phyloP scores from a whole-genome alignment of 192 early-diverging fungal species.

The Mycoemilia scoparia region DNA sequence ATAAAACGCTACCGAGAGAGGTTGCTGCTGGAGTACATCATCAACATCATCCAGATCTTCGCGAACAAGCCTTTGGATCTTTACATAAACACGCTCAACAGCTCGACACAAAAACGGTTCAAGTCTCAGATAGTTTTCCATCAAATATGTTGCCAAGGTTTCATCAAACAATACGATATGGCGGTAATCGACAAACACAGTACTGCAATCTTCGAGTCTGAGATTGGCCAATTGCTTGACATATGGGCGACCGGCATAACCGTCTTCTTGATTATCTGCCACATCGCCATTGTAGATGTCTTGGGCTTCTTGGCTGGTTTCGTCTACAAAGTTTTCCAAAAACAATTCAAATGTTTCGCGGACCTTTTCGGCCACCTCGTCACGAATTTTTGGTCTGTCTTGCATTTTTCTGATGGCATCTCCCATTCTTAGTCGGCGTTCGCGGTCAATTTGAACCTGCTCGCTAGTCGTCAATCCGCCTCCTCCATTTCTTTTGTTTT shows the following conservation, averaged over 20 bases:
- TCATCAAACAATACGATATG: slow-evolving; percentile 40
- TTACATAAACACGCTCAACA: slow-evolving; percentile 58
- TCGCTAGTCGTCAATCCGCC: slow-evolving; percentile 27
- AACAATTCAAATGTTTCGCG: slow-evolving; percentile 52
- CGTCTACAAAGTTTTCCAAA: slow-evolving; percentile 32
- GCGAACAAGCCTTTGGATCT: slow-evolving; percentile 19
- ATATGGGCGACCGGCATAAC: slow-evolving; percentile 32
- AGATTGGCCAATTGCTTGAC: slow-evolving; percentile 46
- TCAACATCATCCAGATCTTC: slow-evolving; percentile 5
- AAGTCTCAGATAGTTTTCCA: slow-evolving; percentile 58
- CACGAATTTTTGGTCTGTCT: slow-evolving; percentile 28
- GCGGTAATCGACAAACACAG: slow-evolving; percentile 55
- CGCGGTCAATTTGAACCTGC: slow-evolving; percentile 20
- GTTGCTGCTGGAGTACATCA: slow-evolving; percentile 41
- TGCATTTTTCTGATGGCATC: slow-evolving; percentile 15
- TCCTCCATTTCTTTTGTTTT: too few relatives aligned
- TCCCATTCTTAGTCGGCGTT: slow-evolving; percentile 18
- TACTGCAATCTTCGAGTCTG: slow-evolving; percentile 34
- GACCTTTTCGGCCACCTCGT: slow-evolving; percentile 48
- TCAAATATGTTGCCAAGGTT: slow-evolving; percentile 39
- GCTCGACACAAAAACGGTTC: slow-evolving; percentile 74
- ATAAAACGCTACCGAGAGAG: slow-evolving; percentile 45
- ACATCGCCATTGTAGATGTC: neutral
- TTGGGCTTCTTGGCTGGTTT: neutral
- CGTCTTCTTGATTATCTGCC: slow-evolving; percentile 10